Base-by-base conservation (phyloP, 2,329 filamentous ascomycete species). In the Pseudocercospora fijiensis region DNA sequence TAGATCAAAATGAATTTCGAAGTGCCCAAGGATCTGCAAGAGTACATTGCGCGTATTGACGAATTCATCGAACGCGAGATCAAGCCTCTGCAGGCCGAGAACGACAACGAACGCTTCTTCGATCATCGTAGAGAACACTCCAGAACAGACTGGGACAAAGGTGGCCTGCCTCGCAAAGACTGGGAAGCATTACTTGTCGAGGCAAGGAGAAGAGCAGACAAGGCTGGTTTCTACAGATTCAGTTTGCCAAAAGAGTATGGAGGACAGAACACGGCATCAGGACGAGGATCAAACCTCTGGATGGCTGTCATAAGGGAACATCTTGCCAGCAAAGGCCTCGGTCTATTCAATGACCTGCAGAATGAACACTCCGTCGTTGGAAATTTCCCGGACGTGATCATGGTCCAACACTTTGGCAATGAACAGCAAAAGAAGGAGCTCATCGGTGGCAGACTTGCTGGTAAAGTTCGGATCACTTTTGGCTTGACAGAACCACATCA, bases 101-200 rank as follows among this genome's bases (percentile, higher is more conserved):
- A 84, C 70, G 84, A 87, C 73, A 88, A 88, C 71, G 79, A 85
- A 60, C 82, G 85, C 63, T 88, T 88, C 81, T 88, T 88, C 75
- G 85, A 88, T 73, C 83, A 88, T 74, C 82, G 86, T 18, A 83
- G 86, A 66, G 86, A 88, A 69, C 81, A 87, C 70, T 78, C 84
- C 6, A 83, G 86, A 33, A 88, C 86, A 1, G 81, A 88, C 70
- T 88, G 85, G 84, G 81, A 83, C 60, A 81, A 82, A 45, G 76
- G 78, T 62, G 85, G 86, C 2, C 78, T 88, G 2, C 86, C 86
- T 0, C 80, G 80, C 5, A 74, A 79, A 51, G 85, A 87, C 69
- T 88, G 85, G 86, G 85, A 88, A 69, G 76, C 77, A 1, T 75
- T 88, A 0, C 76, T 88, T 13, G 70, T 64, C 5, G 73, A 85